phyloP scores from a whole-genome alignment of 345 rosid species.

The Populus simonii region DNA sequence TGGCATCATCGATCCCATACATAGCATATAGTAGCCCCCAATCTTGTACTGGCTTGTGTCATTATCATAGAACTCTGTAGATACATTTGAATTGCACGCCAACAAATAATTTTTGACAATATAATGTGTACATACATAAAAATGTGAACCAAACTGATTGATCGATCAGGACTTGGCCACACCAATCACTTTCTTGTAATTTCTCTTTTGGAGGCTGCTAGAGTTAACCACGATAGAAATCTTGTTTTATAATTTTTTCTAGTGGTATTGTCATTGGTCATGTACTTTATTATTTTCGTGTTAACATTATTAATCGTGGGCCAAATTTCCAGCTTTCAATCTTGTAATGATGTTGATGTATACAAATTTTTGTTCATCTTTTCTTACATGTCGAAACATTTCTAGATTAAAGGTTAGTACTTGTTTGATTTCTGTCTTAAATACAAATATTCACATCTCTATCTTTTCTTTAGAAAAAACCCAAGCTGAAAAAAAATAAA shows the following conservation, averaged over 20 bases:
- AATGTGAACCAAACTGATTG: slow-evolving; percentile 1
- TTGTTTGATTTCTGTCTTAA: slow-evolving; percentile 15
- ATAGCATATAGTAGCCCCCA: background rate
- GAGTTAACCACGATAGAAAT: background rate
- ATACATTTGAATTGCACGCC: background rate
- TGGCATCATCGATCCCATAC: background rate
- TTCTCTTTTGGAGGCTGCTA: slow-evolving; percentile 27
- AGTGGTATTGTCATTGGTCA: slow-evolving; percentile 21
- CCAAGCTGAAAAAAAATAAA: background rate
- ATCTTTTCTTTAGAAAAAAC: slow-evolving; percentile 1
- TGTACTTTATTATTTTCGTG: slow-evolving; percentile 5
- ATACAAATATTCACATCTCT: background rate
- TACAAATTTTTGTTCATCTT: background rate
- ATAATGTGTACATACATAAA: background rate
- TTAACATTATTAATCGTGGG: slow-evolving; percentile 4
- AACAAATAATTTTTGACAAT: background rate
- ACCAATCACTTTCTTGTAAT: slow-evolving; percentile 20
- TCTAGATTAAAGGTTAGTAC: background rate
- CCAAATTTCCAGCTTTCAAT: slow-evolving; percentile 19
- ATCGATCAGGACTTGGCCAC: background rate
- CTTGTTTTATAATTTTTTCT: background rate
- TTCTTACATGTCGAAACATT: background rate
- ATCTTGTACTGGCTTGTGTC: background rate
- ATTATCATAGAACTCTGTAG: background rate
- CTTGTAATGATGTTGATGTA: slow-evolving; percentile 15